Base-by-base conservation (phyloP, 2,329 filamentous ascomycete species). In the Fusarium proliferatum region DNA sequence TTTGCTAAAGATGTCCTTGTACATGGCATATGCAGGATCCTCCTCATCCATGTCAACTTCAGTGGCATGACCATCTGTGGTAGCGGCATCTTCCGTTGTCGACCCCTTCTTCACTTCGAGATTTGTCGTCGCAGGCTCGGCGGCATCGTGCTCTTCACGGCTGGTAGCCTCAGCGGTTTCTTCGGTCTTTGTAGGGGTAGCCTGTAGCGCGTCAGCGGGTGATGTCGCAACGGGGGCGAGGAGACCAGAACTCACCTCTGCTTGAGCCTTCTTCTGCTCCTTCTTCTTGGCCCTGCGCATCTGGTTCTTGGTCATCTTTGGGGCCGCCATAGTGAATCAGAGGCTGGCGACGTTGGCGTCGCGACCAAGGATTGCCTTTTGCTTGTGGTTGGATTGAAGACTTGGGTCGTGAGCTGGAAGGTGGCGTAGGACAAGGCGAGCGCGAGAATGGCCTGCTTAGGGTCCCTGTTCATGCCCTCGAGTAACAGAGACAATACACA, bases 221-320 rank as follows among this genome's bases (percentile, higher is more conserved):
- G 34, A 39, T 23, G 51, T 56, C 28, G 21, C 39, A 46, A 26
- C 46, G 21, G 36, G 49, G 49, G 17, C 36, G 23, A 49, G 19
- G 38, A 33, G 36, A 63, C 16, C 42, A 13, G 43, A 16, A 33
- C 69, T 72, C 61, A 90, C 89, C 77, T 90, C 85, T 81, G 88
- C 85, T 59, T 88, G 84, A 75, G 89, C 84, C 79, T 91, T 91
- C 85, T 97, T 97, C 81, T 94, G 90, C 78, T 94, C 93, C 91
- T 97, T 98, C 89, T 96, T 97, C 87, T 96, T 95, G 55, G 94
- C 93, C 82, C 96, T 91, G 82, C 95, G 90, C 86, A 95, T 92
- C 84, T 97, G 94, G 84, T 98, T 98, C 87, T 98, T 98, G 82
- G 93, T 95, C 86, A 93, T 91, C 86, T 96, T 97, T 76, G 87